Base-by-base conservation (phyloP, 371 early-diverging fungal genomes). In the Mortierella sp. region DNA sequence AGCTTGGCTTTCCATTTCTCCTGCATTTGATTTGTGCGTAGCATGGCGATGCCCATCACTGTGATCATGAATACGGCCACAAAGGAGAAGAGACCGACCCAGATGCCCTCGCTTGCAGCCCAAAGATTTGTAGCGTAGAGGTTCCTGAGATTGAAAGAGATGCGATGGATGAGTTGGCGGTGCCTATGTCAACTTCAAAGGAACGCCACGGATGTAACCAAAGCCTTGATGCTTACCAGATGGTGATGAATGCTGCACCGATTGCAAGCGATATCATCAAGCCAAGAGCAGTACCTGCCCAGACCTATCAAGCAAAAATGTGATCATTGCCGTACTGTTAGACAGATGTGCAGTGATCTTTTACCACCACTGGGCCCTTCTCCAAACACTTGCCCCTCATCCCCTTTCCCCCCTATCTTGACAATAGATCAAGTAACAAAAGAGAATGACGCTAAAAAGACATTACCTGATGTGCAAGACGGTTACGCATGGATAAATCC, bases 71-170 rank as follows among this genome's bases (percentile, higher is more conserved):
- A 34, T 3, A 85, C 85, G 23, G 91, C 90, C 19, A 94, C 79
- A n/a, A 92, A 81, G 0, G 84, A 84, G 70, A 93, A 90, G 52
- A 85, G 85, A 24, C 91, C 94, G 71, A 93, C 95, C 93, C 93
- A 93, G 23, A 94, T 85, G 5, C 83, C 69, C 79, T 94, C 94
- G 31, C 87, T 84, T 21, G 82, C 81, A 8, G 82, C 82, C 93
- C 93, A 94, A 18, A 92, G 61, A 72, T 93, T 86, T 43, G 73
- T 80, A 7, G 87, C 84, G 2, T 89, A 67, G 5, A 82, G 69
- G 43, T 88, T 67, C 73, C 73, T 73, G 43, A 31, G 38, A 3
- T 14, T 8, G 13, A 28, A 53, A 28, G 23, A 24, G 14, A 38
- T 8, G 27, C 10, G 10, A 30, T 18, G 28, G 7, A 31, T 12